Conservation (phyloP, 164 flowering plant genomes). For the Pachysandra terminalis region DNA sequence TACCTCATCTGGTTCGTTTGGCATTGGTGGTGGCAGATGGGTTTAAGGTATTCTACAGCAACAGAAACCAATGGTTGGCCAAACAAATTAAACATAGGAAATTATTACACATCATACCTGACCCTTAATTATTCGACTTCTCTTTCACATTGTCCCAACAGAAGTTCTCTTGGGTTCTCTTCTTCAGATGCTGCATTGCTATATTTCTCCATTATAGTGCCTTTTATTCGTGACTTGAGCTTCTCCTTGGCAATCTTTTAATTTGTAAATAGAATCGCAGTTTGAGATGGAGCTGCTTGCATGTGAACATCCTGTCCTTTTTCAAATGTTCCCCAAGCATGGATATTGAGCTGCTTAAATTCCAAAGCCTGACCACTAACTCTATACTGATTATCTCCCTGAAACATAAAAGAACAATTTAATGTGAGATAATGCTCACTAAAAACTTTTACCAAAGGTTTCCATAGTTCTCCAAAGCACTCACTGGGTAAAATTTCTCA, state of each 20-base stretch:
- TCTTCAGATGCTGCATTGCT: slow-evolving; percentile 77
- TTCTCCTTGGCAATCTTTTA: slow-evolving; percentile 61
- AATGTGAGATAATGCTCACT: no score
- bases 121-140: slow-evolving; percentile 70
- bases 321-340: slow-evolving; percentile 78
- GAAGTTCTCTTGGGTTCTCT: slow-evolving; percentile 64
- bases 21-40: no score
- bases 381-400: slow-evolving; percentile 78
- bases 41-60: neutral
- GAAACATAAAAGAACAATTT: slow-evolving; percentile 7
- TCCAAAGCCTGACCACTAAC: slow-evolving; percentile 77
- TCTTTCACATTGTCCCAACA: slow-evolving; percentile 77
- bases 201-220: slow-evolving; percentile 77
- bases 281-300: slow-evolving; percentile 90
- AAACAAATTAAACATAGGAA: neutral
- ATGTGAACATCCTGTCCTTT: slow-evolving; percentile 87
- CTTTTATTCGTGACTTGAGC: slow-evolving; percentile 50
- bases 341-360: slow-evolving; percentile 67
- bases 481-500: no score
- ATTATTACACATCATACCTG: slow-evolving; percentile 36
- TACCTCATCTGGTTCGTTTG: no score
- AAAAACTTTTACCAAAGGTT: no score
- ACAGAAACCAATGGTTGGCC: neutral
- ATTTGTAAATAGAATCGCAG: slow-evolving; percentile 60
- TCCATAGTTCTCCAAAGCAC: no score